Conservation (phyloP, 805 yeast genomes). For the Millerozyma acaciae region DNA sequence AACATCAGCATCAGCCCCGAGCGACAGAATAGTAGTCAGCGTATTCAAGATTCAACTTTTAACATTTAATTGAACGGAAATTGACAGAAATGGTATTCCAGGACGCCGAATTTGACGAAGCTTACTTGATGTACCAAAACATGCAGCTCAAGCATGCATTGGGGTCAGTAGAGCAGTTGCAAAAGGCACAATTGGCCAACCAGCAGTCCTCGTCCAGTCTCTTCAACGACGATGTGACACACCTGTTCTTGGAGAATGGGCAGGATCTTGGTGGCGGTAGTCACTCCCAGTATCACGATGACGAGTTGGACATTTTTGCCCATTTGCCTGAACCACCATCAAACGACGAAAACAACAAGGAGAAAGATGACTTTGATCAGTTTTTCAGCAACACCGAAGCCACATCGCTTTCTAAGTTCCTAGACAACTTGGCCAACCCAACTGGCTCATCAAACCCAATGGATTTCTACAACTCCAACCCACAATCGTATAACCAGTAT, state of each 20-base stretch:
- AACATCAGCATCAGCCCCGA: no score
- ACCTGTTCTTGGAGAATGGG: not conserved
- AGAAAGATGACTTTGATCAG: slow-evolving; percentile 26
- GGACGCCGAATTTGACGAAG: slow-evolving; percentile 46
- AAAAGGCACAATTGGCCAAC: slow-evolving; percentile 32
- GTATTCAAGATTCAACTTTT: no score
- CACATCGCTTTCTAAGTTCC: slow-evolving; percentile 36
- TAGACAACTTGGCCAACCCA: slow-evolving; percentile 36
- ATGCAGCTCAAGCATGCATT: slow-evolving; percentile 37
- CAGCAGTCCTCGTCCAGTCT: slow-evolving; percentile 15
- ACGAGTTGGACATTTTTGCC: not conserved
- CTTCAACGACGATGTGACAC: slow-evolving; percentile 2
- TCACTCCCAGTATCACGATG: not conserved
- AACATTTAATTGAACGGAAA: not conserved
- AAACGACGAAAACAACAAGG: not conserved
- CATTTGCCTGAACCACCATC: not conserved
- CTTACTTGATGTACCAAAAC: slow-evolving; percentile 36
- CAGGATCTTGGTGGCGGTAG: no score
- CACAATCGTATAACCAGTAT: not conserved
- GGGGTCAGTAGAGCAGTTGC: slow-evolving; percentile 33
- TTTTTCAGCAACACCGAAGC: slow-evolving; percentile 35
- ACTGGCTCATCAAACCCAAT: slow-evolving; percentile 10
- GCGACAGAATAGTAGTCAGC: no score
- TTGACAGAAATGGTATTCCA: slow-evolving; percentile 1
- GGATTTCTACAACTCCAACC: slow-evolving; percentile 23